Conservation (phyloP, 2,329 filamentous ascomycete genomes). For the Colletotrichum liaoningense region DNA sequence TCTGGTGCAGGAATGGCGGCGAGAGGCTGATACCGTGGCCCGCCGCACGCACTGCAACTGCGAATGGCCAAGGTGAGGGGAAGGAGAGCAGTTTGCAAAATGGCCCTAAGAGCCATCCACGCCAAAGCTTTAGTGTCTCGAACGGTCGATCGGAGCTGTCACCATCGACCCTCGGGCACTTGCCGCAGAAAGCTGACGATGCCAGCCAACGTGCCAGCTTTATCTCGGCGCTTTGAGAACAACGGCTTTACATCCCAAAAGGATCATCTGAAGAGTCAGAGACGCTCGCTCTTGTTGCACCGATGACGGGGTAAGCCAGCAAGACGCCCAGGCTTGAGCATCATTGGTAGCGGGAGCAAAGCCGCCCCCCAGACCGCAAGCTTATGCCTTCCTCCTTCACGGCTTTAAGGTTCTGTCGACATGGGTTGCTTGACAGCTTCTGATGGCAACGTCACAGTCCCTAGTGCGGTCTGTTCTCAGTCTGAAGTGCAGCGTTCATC, state of each 20-base stretch:
- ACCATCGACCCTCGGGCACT: constrained; percentile 6
- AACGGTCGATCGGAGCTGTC: constrained; percentile 3
- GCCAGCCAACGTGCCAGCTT: not conserved
- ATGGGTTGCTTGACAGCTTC: constrained; percentile 27
- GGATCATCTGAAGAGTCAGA: constrained; percentile 14
- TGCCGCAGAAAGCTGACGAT: constrained; percentile 21
- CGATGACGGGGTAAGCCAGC: constrained; percentile 2
- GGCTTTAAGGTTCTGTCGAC: constrained; percentile 29
- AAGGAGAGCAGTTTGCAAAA: not conserved
- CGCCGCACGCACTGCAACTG: not conserved
- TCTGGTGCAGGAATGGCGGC: constrained; percentile 9
- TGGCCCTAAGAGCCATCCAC: not conserved
- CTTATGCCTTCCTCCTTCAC: not conserved
- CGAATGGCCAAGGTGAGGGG: not conserved
- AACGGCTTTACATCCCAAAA: constrained; percentile 21
- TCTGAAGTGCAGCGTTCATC: constrained; percentile 28
- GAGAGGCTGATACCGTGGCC: constrained; percentile 19
- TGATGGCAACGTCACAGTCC: constrained; percentile 24
- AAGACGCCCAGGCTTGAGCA: not conserved
- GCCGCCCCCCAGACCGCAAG: constrained; percentile 8
- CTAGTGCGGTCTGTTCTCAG: constrained; percentile 26
- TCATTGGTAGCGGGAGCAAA: constrained; percentile 6
- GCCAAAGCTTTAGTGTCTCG: not conserved
- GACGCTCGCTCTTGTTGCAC: not conserved
- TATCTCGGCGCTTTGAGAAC: constrained; percentile 7